phyloP scores from a whole-genome alignment of 192 early-diverging fungal genomes.

The Coemansia sp. region DNA sequence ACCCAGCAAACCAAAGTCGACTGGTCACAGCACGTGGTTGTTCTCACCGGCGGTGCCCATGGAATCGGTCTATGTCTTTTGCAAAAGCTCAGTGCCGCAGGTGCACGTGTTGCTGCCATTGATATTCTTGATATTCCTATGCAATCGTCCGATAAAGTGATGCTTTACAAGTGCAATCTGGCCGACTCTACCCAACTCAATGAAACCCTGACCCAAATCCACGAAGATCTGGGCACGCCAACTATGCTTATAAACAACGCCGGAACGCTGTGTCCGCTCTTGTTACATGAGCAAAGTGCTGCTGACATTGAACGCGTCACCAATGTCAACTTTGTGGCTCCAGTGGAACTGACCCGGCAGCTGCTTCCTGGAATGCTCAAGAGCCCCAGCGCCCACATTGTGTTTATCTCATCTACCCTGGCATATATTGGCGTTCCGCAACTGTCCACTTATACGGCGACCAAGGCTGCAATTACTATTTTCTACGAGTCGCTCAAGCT shows the following conservation, averaged over 20 bases:
- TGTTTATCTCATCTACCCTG: slow-evolving; percentile 49
- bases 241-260: slow-evolving; percentile 85
- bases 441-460: slow-evolving; percentile 73
- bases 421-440: slow-evolving; percentile 53
- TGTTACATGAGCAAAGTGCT: slow-evolving; percentile 59
- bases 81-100: slow-evolving; percentile 8
- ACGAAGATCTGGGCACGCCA: slow-evolving; percentile 59
- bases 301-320: slow-evolving; percentile 62
- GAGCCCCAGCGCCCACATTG: slow-evolving; percentile 70
- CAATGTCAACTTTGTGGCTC: slow-evolving; percentile 69
- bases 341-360: slow-evolving; percentile 65
- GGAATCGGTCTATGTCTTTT: slow-evolving; percentile 46
- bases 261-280: slow-evolving; percentile 64
- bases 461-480: slow-evolving; percentile 69
- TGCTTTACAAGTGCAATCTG: slow-evolving; percentile 43
- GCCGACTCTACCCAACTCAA: slow-evolving; percentile 16
- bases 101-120: slow-evolving; percentile 28
- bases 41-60: slow-evolving; percentile 47
- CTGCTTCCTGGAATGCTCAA: slow-evolving; percentile 73
- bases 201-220: slow-evolving; percentile 14
- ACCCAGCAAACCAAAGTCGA: slow-evolving; percentile 10
- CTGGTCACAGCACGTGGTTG: slow-evolving; percentile 35
- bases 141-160: slow-evolving; percentile 1
- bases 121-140: slow-evolving; percentile 28
- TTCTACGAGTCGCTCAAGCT: slow-evolving; percentile 78